Base-by-base conservation (phyloP, 768 basidiomycete genomes). In the Tylopilus balloui region DNA sequence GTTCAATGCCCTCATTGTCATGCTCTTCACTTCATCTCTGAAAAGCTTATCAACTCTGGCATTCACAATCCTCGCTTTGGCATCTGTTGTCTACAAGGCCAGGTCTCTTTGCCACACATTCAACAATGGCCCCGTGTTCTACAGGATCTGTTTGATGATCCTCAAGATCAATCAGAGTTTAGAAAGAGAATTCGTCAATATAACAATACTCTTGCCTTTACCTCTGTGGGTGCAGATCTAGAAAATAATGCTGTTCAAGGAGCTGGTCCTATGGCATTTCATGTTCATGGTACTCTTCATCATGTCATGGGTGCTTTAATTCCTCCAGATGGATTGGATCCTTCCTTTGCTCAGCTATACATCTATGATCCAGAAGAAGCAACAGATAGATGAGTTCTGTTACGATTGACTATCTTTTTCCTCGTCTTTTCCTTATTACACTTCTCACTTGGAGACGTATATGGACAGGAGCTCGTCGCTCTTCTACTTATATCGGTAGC, bases 281-380 rank as follows among this genome's bases (percentile, higher is more conserved):
- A 53, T 0, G 66, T 77, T 6, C 63, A 57, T 55, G 71, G 69
- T 0, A 56, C 69, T 31, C 69, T 77, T 0, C 59, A 57, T 41
- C 73, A 78, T 54, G 42, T 43, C 0, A 60, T 67, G 10, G 74
- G 73, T 0, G 44, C 66, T 6, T 57, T 78, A 0, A 50, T 3
- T 0, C 66, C 73, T 20, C 9, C 45, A 1, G 38, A 42, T 15
- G 62, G 53, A 1, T 13, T 35, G 1, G 28, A 27, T 0, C 68
- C 73, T 0, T 27, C 45, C 0, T 77, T 70, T 62, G 66, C 71
- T 1, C 74, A 78, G 45, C 62, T 77, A 0, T 75, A 74, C 41
- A 61, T 76, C 3, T 65, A 71, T 59, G 73, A 78, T 49, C 65
- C 72, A 6, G 29, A 48, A 2, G 62, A 55, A 1, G 74, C 74